Evolutionary conservation across 768 basidiomycete species (phyloP), one percentile per base, ranked within the genome.

Genomic region (Suillus subaureus): DNA sequence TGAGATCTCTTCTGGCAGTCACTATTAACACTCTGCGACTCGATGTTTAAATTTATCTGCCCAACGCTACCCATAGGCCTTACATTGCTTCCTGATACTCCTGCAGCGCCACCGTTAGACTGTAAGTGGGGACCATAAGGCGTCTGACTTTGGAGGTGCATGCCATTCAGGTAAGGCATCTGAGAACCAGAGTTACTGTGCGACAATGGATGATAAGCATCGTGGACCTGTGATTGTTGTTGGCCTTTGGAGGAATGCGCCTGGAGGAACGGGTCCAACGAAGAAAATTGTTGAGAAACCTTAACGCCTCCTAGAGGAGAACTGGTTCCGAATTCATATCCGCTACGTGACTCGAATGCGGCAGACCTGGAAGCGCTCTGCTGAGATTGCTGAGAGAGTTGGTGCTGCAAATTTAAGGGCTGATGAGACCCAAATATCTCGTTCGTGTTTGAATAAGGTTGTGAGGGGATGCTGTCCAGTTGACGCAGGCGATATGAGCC

Each of bases 1-100:
- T 11, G 92, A 96, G 57, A 97, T 97, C 72, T 97, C 95, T 76
- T 97, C 96, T 65, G 87, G 86, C 49, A 79, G 73, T 52, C 68
- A 55, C 71, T 71, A 49, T 61, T 66, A 21, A 71, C 75, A 47
- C 65, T 58, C 39, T 74, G 72, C 0, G 68, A 47, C 47, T 77
- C 75, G 4, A 51, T 35, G 23, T 55, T 23, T 3, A 51, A 40
- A 69, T 70, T 80, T 61, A 74, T 60, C 68, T 77, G 78, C 60
- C 70, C 68, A 39, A 72, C 71, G 61, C 74, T 68, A 28, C 71
- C 70, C 21, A 80, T 61, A 54, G 76, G 78, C 61, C 31, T 31
- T 2, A 31, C 4, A 31, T 31, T 31, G 31, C 64, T 61, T 16
- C 71, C 68, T 37, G 71, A 69, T 1, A 68, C 66, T 15, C 66